Conservation (phyloP, 495 filamentous ascomycete genomes). For the Talaromyces nanjingensis region DNA sequence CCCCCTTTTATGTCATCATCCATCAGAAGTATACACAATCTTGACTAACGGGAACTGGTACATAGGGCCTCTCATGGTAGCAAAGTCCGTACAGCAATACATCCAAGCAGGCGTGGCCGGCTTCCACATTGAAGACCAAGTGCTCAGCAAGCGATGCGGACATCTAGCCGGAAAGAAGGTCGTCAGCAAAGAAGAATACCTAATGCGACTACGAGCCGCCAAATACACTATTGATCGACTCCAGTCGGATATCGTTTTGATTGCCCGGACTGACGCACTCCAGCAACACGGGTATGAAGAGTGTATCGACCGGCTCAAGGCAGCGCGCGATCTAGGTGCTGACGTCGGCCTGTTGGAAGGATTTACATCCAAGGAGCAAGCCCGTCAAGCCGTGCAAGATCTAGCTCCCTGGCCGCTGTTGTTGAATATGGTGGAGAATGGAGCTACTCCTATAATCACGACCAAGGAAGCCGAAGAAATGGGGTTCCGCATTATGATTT, state of each 20-base stretch:
- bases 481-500: slow-evolving; percentile 61
- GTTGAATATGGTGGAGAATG: slow-evolving; percentile 61
- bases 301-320: slow-evolving; percentile 35
- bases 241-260: slow-evolving; percentile 42
- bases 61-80: slow-evolving; percentile 36
- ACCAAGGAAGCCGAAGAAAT: slow-evolving; percentile 50
- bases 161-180: slow-evolving; percentile 46
- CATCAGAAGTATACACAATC: too few relatives aligned
- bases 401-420: slow-evolving; percentile 50
- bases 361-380: slow-evolving; percentile 36
- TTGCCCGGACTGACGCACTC: slow-evolving; percentile 51
- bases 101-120: slow-evolving; percentile 48
- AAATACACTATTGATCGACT: not conserved
- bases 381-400: slow-evolving; percentile 29
- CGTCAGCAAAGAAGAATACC: slow-evolving; percentile 34
- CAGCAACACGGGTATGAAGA: slow-evolving; percentile 45
- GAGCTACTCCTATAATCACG: slow-evolving; percentile 52
- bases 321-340: slow-evolving; percentile 37
- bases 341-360: slow-evolving; percentile 53
- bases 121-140: slow-evolving; percentile 56
- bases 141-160: slow-evolving; percentile 49
- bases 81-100: slow-evolving; percentile 44
- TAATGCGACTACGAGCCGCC: slow-evolving; percentile 39
- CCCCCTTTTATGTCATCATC: too few relatives aligned
- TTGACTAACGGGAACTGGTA: too few relatives aligned